These are phyloP conservation scores for Hanseniaspora guilliermondii DNA, from an alignment of 805 yeast species.

Conservation along the genomic window DNA sequence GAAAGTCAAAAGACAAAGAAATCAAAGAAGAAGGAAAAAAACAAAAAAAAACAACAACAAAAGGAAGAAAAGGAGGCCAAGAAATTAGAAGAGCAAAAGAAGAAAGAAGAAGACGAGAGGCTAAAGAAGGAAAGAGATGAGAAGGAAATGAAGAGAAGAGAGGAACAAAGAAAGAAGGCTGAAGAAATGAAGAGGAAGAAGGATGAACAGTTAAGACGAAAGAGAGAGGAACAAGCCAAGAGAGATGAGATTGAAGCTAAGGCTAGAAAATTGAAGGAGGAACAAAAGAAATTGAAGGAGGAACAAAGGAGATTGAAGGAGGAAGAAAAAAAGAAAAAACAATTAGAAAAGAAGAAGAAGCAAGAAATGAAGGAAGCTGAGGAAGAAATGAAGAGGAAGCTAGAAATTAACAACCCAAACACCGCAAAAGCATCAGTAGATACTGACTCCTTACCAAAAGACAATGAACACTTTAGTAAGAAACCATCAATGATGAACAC, in stretches of 20 bases:
- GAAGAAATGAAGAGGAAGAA: conserved; percentile 29
- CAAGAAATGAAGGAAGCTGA: conserved; percentile 30
- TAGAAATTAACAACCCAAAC: conserved; percentile 7
- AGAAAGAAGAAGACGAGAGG: conserved; percentile 24
- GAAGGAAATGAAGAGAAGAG: conserved; percentile 41
- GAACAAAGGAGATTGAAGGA: conserved; percentile 23
- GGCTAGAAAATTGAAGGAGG: conserved; percentile 29
- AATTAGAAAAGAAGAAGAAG: conserved; percentile 31
- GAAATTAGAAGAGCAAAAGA: conserved; percentile 44
- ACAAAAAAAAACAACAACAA: conserved; percentile 52
- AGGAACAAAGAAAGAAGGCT: conserved; percentile 28
- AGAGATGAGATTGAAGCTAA: conserved; percentile 30
- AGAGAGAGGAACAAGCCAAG: conserved; percentile 31
- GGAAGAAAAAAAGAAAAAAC: conserved; percentile 27
- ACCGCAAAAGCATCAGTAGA: background rate
- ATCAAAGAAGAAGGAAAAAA: conserved; percentile 54
- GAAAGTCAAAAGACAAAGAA: conserved; percentile 55
- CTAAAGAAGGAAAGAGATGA: conserved; percentile 58
- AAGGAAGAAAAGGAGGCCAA: conserved; percentile 31
- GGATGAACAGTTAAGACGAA: conserved; percentile 32
- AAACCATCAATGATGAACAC: background rate
- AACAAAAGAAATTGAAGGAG: conserved; percentile 24
- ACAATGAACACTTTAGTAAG: background rate
- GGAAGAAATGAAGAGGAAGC: conserved; percentile 26
- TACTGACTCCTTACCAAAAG: background rate